Conservation (phyloP, 495 filamentous ascomycete species). For the Penicillium robsamsonii region DNA sequence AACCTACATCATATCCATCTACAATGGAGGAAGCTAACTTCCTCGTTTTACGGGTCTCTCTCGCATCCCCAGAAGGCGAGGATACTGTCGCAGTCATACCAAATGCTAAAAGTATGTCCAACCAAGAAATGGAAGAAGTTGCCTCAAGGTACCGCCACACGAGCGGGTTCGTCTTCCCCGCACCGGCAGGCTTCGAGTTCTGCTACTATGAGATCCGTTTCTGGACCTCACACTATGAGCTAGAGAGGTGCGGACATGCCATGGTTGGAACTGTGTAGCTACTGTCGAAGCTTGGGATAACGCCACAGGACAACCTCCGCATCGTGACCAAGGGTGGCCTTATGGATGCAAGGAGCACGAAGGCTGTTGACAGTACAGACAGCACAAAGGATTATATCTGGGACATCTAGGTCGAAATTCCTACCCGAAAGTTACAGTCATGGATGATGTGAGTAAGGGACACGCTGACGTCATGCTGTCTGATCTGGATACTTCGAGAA, state of each 20-base stretch:
- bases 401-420: conserved; percentile 1
- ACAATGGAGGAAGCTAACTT: background rate
- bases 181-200: background rate
- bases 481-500: background rate
- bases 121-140: conserved; percentile 8
- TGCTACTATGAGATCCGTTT: conserved; percentile 10
- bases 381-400: background rate
- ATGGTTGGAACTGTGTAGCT: conserved; percentile 16
- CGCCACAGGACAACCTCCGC: background rate
- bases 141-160: conserved; percentile 3
- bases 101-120: conserved; percentile 2
- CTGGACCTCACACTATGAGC: conserved; percentile 15
- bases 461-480: background rate
- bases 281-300: conserved; percentile 4
- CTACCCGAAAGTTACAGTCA: background rate
- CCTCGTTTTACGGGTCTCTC: background rate
- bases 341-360: conserved; percentile 9
- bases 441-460: background rate
- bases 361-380: background rate
- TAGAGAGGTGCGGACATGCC: conserved; percentile 13
- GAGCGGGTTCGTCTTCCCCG: conserved; percentile 14
- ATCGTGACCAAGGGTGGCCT: conserved; percentile 14
- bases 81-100: conserved; percentile 13
- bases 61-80: conserved; percentile 3
- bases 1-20: background rate